These are phyloP conservation scores for Blastomyces silverae DNA, from an alignment of 2,329 filamentous ascomycete genomes.

Conservation along the genomic window DNA sequence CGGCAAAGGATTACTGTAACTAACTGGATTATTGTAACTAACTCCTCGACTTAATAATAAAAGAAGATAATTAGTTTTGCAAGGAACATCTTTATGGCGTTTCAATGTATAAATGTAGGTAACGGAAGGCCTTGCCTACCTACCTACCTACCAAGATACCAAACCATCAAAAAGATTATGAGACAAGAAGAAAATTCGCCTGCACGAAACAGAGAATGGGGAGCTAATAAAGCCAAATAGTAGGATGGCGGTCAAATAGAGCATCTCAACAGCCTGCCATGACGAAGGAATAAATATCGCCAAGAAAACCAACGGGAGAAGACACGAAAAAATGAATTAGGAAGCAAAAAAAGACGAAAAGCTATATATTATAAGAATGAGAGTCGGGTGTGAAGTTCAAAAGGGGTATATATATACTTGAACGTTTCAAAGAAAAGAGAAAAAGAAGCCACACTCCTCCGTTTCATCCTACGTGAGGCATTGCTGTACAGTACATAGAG, in stretches of 20 bases:
- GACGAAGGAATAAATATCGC: not conserved
- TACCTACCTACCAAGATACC: not conserved
- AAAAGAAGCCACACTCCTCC: not conserved
- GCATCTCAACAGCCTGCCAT: not conserved
- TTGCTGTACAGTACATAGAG: not conserved
- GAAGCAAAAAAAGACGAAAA: not conserved
- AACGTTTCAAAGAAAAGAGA: not conserved
- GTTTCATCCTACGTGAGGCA: slow-evolving; percentile 2
- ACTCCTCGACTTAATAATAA: too few relatives aligned
- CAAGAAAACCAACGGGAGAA: not conserved
- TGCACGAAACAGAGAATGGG: not conserved
- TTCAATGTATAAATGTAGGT: not conserved
- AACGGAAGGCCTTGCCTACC: not conserved
- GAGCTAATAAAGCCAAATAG: not conserved
- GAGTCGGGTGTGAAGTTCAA: not conserved
- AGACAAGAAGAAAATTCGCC: not conserved
- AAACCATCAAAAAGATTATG: not conserved
- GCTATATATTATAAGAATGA: not conserved
- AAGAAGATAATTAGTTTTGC: not conserved
- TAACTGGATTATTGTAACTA: too few relatives aligned
- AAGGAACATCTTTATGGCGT: not conserved
- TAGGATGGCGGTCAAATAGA: not conserved
- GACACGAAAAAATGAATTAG: not conserved
- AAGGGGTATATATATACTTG: not conserved
- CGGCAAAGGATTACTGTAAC: too few relatives aligned